A percentile compares a stretch with the other conserved stretches of the same genome.
Evolutionary conservation across 1,284 basidiomycete species (phyloP).

Genomic region (Malassezia furfur): DNA sequence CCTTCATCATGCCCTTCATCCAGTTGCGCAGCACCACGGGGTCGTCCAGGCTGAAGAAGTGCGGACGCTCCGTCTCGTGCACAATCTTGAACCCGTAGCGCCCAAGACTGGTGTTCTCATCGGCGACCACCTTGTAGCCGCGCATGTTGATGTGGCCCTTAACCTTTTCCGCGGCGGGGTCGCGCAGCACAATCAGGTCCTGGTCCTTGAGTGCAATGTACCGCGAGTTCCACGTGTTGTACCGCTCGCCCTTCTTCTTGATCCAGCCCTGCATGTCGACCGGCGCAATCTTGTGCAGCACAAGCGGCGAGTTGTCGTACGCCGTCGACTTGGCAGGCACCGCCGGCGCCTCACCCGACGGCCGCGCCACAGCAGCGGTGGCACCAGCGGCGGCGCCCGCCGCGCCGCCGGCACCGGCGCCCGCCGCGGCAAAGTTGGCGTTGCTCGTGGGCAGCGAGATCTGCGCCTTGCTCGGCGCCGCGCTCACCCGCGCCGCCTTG

Average conservation of each 20-base stretch:
- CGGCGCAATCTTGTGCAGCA: conserved; percentile 40
- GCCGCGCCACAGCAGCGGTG: conserved; percentile 6
- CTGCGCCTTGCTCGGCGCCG: conserved; percentile 26
- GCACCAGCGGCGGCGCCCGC: background rate
- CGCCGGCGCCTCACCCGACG: background rate
- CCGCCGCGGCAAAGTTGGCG: conserved; percentile 34
- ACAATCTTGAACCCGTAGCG: conserved; percentile 90
- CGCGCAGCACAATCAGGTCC: conserved; percentile 33
- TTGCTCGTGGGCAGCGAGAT: conserved; percentile 42
- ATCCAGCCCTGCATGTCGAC: conserved; percentile 61
- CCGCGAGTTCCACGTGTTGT: conserved; percentile 83
- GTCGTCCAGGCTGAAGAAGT: conserved; percentile 85
- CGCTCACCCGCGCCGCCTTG: background rate
- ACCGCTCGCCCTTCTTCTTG: conserved; percentile 86
- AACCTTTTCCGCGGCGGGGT: conserved; percentile 54
- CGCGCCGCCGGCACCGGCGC: conserved; percentile 9
- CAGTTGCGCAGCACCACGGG: conserved; percentile 75
- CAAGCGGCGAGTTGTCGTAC: conserved; percentile 8
- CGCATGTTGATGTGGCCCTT: conserved; percentile 88
- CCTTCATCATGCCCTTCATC: conserved; percentile 99
- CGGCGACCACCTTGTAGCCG: conserved; percentile 86
- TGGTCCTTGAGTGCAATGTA: conserved; percentile 94
- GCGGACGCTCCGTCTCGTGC: conserved; percentile 75
- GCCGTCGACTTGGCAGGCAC: background rate
- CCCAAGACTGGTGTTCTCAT: conserved; percentile 83